Evolutionary conservation across 2,329 filamentous ascomycete species (phyloP).

Genomic region (Neopestalotiopsis sp.): DNA sequence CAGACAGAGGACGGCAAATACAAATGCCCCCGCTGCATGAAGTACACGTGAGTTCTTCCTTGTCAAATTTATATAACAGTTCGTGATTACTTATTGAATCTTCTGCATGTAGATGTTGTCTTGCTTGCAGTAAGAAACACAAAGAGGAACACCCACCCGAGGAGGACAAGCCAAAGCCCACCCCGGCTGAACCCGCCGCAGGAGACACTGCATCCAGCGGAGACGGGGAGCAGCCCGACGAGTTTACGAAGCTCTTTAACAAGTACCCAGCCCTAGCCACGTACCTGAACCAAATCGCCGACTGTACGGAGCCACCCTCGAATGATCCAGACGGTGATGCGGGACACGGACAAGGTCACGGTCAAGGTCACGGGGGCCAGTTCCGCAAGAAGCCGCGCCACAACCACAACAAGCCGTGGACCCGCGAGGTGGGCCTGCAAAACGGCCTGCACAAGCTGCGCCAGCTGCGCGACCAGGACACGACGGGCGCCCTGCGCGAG

Average conservation of each 20-base stretch:
- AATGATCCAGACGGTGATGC: not conserved
- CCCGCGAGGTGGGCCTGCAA: constrained; percentile 61
- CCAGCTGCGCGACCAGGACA: constrained; percentile 55
- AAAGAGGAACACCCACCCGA: constrained; percentile 49
- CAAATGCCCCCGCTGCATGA: constrained; percentile 64
- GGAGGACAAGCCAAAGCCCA: not conserved
- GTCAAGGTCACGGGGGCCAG: constrained; percentile 3
- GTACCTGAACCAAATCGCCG: constrained; percentile 35
- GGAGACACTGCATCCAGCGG: not conserved
- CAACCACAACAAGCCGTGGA: constrained; percentile 51
- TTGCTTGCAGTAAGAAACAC: constrained; percentile 59
- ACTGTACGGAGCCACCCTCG: constrained; percentile 36
- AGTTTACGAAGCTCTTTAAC: constrained; percentile 28
- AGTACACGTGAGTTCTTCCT: constrained; percentile 59
- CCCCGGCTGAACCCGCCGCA: not conserved
- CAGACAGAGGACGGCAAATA: constrained; percentile 59
- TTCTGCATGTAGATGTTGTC: constrained; percentile 56
- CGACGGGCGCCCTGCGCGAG: constrained; percentile 65
- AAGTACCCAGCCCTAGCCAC: constrained; percentile 35
- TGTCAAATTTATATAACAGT: not conserved
- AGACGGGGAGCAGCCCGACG: constrained; percentile 4
- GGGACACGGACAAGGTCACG: no score
- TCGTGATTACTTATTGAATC: constrained; percentile 12
- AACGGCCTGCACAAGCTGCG: constrained; percentile 61
- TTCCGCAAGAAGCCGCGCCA: constrained; percentile 38